Percentiles rank a stretch among this genome's conserved stretches.
phyloP scores from a whole-genome alignment of 768 basidiomycete species.

The Pilatotrama ljubarskyi region DNA sequence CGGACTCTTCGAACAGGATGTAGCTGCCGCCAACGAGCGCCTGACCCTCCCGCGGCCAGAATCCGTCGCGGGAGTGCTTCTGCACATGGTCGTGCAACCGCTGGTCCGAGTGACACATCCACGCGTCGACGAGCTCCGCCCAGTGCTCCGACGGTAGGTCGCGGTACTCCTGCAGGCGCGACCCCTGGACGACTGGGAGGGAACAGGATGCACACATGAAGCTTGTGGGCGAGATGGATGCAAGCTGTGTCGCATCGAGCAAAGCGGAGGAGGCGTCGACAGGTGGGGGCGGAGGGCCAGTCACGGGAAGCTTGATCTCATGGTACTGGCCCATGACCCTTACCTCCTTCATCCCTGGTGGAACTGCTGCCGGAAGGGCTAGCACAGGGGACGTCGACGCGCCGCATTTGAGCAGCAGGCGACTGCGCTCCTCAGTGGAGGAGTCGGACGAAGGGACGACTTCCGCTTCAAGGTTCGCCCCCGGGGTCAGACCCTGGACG shows the following conservation, averaged over 20 bases:
- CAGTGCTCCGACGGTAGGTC: constrained; percentile 96
- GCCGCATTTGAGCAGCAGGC: constrained; percentile 63
- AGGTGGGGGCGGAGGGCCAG: constrained; percentile 33
- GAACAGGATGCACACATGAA: constrained; percentile 84
- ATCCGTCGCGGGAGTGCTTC: constrained; percentile 58
- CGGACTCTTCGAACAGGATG: constrained; percentile 69
- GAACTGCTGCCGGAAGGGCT: constrained; percentile 45
- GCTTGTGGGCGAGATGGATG: constrained; percentile 51
- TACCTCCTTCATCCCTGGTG: constrained; percentile 68
- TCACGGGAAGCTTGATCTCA: constrained; percentile 62
- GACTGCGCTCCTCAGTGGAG: constrained; percentile 41
- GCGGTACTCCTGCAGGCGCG: constrained; percentile 56
- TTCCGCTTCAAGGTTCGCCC: constrained; percentile 63
- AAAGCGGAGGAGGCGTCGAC: constrained; percentile 45
- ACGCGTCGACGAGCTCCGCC: constrained; percentile 95
- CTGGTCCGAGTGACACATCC: constrained; percentile 97
- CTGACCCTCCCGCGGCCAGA: constrained; percentile 75
- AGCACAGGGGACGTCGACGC: constrained; percentile 49
- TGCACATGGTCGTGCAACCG: constrained; percentile 70
- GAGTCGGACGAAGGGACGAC: constrained; percentile 43
- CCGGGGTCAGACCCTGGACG: constrained; percentile 48
- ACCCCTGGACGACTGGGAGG: constrained; percentile 59
- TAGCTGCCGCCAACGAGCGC: constrained; percentile 92
- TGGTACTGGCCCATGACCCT: constrained; percentile 55
- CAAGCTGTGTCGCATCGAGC: constrained; percentile 71